phyloP scores from a whole-genome alignment of 805 yeast species.

The Kuraishia cidri region DNA sequence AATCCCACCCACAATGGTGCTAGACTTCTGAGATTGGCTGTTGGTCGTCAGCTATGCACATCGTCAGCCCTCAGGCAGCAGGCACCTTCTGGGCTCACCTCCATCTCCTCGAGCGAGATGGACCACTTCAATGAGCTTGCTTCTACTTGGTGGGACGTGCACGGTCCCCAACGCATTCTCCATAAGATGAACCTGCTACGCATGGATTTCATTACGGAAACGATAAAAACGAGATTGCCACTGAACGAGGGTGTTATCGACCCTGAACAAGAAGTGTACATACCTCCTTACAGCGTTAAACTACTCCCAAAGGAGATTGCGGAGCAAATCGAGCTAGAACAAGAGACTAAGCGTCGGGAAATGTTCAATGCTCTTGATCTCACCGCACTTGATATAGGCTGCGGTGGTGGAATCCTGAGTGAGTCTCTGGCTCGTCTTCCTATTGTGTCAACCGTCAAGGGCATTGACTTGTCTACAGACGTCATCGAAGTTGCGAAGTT shows the following conservation, averaged over 20 bases:
- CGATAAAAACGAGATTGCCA: conserved; percentile 34
- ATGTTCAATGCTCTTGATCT: conserved; percentile 26
- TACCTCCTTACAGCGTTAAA: conserved; percentile 71
- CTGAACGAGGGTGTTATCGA: conserved; percentile 28
- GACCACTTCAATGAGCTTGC: conserved; percentile 83
- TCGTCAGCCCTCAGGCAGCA: too few species aligned
- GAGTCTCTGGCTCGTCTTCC: conserved; percentile 80
- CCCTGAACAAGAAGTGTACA: conserved; percentile 40
- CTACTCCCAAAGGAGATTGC: conserved; percentile 54
- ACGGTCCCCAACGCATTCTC: conserved; percentile 87
- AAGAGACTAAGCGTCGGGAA: conserved; percentile 33
- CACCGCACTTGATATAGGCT: conserved; percentile 79
- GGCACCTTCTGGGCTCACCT: too few species aligned
- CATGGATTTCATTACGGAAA: conserved; percentile 75
- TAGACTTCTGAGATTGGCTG: too few species aligned
- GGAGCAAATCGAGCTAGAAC: conserved; percentile 36
- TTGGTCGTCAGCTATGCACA: too few species aligned
- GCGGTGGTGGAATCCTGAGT: conserved; percentile 95
- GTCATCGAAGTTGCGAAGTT: conserved; percentile 71
- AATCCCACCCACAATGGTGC: too few species aligned
- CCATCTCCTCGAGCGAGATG: conserved; percentile 55
- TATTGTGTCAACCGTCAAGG: conserved; percentile 55
- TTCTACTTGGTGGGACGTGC: conserved; percentile 95
- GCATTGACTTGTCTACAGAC: conserved; percentile 79
- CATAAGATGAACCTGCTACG: conserved; percentile 91